Percentiles rank a stretch among this genome's conserved stretches.
These are phyloP conservation scores for Chlorokybus atmophyticus DNA, from an alignment of 139 green algal species.

Conservation along the genomic window DNA sequence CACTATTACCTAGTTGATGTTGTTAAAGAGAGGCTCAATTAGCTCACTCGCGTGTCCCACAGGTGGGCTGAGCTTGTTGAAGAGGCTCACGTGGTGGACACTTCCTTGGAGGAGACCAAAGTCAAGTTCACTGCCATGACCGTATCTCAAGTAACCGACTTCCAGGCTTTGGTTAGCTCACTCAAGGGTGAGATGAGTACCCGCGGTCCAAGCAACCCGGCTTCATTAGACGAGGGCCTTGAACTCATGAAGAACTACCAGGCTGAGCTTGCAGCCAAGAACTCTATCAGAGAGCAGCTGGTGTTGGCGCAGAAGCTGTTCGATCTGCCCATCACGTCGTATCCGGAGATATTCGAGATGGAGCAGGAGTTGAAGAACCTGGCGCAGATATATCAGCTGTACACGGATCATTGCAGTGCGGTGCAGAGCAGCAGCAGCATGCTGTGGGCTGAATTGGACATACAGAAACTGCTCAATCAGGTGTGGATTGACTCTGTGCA, in stretches of 20 bases:
- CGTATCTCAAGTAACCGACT: slow-evolving; percentile 37
- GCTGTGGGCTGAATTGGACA: slow-evolving; percentile 69
- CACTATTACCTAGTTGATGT: too few species aligned
- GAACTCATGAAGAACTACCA: slow-evolving; percentile 26
- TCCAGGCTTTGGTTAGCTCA: slow-evolving; percentile 1
- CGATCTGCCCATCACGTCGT: slow-evolving; percentile 57
- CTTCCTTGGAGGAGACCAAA: slow-evolving; percentile 46
- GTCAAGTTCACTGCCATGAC: slow-evolving; percentile 38
- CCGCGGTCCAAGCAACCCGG: slow-evolving; percentile 21
- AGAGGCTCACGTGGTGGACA: slow-evolving; percentile 46
- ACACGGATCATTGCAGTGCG: slow-evolving; percentile 44
- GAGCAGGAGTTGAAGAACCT: slow-evolving; percentile 55
- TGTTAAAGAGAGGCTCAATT: too few species aligned
- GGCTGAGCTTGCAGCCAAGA: slow-evolving; percentile 31
- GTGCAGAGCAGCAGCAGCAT: slow-evolving; percentile 44
- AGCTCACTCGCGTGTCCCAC: too few species aligned
- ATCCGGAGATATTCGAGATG: slow-evolving; percentile 43
- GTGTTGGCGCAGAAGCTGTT: slow-evolving; percentile 72
- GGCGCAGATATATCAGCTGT: slow-evolving; percentile 55
- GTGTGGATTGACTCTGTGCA: too few species aligned
- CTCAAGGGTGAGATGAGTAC: slow-evolving; percentile 17
- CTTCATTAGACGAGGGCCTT: slow-evolving; percentile 24
- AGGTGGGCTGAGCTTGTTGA: slow-evolving; percentile 33
- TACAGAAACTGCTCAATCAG: slow-evolving; percentile 55
- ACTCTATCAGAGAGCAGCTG: slow-evolving; percentile 49